These are phyloP conservation scores for Chytriomyces sp. DNA, from an alignment of 192 early-diverging fungal genomes.

Conservation along the genomic window DNA sequence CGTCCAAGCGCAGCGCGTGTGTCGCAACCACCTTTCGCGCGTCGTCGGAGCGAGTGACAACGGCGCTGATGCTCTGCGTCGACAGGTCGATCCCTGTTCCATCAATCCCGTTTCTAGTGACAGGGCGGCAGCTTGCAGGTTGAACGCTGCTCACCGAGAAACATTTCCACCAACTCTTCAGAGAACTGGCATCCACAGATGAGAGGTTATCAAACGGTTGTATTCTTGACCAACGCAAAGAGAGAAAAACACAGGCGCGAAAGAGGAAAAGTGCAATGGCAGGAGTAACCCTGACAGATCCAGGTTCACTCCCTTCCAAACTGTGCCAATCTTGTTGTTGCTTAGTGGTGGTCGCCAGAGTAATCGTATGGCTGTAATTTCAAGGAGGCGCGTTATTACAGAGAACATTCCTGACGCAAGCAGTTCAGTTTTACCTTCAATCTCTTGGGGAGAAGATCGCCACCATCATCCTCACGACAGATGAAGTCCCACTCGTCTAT, in stretches of 20 bases:
- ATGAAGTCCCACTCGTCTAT: slow-evolving; percentile 49
- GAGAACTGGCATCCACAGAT: no score
- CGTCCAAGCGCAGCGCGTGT: not conserved
- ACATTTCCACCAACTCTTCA: no score
- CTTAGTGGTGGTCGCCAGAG: slow-evolving; percentile 21
- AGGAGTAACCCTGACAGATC: not conserved
- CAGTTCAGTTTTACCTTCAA: slow-evolving; percentile 1
- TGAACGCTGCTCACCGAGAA: no score
- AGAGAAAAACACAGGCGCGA: not conserved
- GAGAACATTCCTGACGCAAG: not conserved
- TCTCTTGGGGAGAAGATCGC: slow-evolving; percentile 26
- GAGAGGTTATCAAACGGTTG: not conserved
- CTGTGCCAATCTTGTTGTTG: not conserved
- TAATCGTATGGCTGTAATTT: slow-evolving; percentile 1
- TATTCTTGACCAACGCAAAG: not conserved
- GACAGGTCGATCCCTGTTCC: slow-evolving; percentile 21
- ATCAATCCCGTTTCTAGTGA: no score
- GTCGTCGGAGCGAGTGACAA: slow-evolving; percentile 30
- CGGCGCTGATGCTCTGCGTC: slow-evolving; percentile 7
- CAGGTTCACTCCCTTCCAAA: not conserved
- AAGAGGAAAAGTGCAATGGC: not conserved
- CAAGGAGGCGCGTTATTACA: not conserved
- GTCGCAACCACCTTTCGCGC: slow-evolving; percentile 25
- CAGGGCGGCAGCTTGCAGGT: no score
- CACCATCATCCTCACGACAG: slow-evolving; percentile 42